phyloP scores from a whole-genome alignment of 1,139 yeast species.

The Protomyces lactucae-debilis region DNA sequence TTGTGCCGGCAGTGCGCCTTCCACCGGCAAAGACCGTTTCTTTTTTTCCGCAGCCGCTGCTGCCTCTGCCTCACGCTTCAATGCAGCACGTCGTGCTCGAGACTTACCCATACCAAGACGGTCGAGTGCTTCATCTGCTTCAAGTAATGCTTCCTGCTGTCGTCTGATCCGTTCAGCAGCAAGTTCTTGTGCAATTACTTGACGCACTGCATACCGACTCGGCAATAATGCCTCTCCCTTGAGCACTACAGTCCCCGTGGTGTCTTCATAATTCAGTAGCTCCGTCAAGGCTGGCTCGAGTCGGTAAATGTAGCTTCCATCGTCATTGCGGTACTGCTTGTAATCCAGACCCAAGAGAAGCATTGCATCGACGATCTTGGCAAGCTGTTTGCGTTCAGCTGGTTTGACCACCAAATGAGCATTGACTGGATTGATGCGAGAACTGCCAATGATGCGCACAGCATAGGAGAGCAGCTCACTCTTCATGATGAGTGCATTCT shows the following conservation, averaged over 20 bases:
- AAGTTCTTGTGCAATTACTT: slow-evolving; percentile 34
- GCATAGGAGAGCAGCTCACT: slow-evolving; percentile 39
- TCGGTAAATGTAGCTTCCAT: slow-evolving; percentile 37
- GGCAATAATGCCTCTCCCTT: slow-evolving; percentile 16
- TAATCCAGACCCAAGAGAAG: slow-evolving; percentile 35
- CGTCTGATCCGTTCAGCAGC: slow-evolving; percentile 23
- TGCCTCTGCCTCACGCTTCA: background rate
- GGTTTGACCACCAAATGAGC: slow-evolving; percentile 33
- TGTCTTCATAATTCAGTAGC: slow-evolving; percentile 1
- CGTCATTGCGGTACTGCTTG: slow-evolving; percentile 37
- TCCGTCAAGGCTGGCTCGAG: slow-evolving; percentile 37
- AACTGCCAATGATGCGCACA: slow-evolving; percentile 37
- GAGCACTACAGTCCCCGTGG: background rate
- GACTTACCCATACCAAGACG: background rate
- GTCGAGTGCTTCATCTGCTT: background rate
- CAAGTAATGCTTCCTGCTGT: background rate
- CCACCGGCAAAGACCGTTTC: slow-evolving; percentile 23
- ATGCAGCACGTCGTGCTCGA: background rate
- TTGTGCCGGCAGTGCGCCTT: slow-evolving; percentile 7
- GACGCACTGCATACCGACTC: slow-evolving; percentile 35
- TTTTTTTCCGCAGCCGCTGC: slow-evolving; percentile 11
- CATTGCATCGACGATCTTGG: slow-evolving; percentile 36
- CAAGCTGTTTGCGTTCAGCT: slow-evolving; percentile 30
- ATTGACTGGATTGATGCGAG: slow-evolving; percentile 33
- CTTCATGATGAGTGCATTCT: slow-evolving; percentile 32